Evolutionary conservation across 2,329 filamentous ascomycete genomes (phyloP), one percentile per base, ranked within the genome.

Genomic region (Penicillium decumbens): DNA sequence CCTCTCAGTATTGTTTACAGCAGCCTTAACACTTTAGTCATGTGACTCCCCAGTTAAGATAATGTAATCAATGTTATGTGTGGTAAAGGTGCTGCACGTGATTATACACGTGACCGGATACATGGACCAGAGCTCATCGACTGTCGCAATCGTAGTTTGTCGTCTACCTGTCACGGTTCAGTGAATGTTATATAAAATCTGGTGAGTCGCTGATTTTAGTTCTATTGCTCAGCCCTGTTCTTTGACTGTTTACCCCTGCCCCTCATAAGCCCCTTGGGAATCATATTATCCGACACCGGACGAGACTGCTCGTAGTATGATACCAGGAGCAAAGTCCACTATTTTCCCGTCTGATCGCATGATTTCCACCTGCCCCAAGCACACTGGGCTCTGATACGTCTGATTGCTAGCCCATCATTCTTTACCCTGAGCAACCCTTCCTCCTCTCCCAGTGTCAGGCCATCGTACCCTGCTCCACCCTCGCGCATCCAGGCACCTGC

Each of bases 401-500:
- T 38, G 47, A 55, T 54, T 23, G 29, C 20, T 9, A 25, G 37
- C 43, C 45, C 49, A 54, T 50, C 55, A 55, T 50, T 55, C 47
- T 41, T 57, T 54, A 44, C 43, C 43, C 49, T 58, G 46, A 50
- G 51, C 50, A 45, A 42, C 43, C 49, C 45, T 53, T 46, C 55
- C 53, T 50, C 51, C 54, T 51, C 50, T 54, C 46, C 44, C 50
- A 58, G 51, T 55, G 52, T 64, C 63, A 65, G 61, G 57, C 62
- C 63, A 65, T 65, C 57, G 54, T 64, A 53, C 55, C 44, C 56
- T 53, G 58, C 46, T 60, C 62, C 61, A 65, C 61, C 52, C 41
- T 54, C 42, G 29, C 57, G 48, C 53, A 51, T 60, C 38, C 57
- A 58, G 53, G 57, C 58, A 55, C 55, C 51, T 55, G 60, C 63